Evolutionary conservation across 331 rosid genomes (phyloP), one percentile per base, ranked within the genome.

Genomic region (Saraca asoca): DNA sequence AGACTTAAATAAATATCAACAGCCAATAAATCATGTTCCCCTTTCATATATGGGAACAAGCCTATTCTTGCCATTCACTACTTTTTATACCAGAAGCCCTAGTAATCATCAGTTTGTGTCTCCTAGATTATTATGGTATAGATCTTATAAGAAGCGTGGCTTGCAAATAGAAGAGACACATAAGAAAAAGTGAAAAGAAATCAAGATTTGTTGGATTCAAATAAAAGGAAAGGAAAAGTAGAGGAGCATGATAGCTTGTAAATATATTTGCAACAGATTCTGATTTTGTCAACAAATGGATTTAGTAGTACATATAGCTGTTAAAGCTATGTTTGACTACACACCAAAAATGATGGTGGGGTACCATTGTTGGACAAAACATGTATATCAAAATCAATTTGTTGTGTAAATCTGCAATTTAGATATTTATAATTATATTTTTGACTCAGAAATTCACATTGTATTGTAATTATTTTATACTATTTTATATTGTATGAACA

Each of bases 221-320:
- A 55, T 51, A 37, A 72, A 38, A 38, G 42, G 0, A 9, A 38
- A 77, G 73, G 75, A 75, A 51, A 74, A 75, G 69, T 81, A 79
- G 85, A 75, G 77, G 72, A 78, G 74, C 81, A 58, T 67, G 78
- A 75, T 66, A 74, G 80, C 85, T 55, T 83, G 96, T 87, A 90
- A 78, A 90, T 87, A 87, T 77, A 87, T 77, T 20, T 76, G 77
- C 62, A 64, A 58, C 62, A 79, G 56, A 64, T 55, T 73, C 49
- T 78, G 72, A 68, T 65, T 74, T 75, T 74, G 70, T 71, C 78
- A 51, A 74, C 42, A 51, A 58, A 63, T 68, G 79, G 44, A 62
- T 60, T 66, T 69, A 68, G 67, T 34, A 53, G 84, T 79, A 77
- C 82, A 72, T 73, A 75, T 37, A 54, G 69, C 64, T 50, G 64